Conservation (phyloP, 768 basidiomycete species). For the Tulasnella sp. region DNA sequence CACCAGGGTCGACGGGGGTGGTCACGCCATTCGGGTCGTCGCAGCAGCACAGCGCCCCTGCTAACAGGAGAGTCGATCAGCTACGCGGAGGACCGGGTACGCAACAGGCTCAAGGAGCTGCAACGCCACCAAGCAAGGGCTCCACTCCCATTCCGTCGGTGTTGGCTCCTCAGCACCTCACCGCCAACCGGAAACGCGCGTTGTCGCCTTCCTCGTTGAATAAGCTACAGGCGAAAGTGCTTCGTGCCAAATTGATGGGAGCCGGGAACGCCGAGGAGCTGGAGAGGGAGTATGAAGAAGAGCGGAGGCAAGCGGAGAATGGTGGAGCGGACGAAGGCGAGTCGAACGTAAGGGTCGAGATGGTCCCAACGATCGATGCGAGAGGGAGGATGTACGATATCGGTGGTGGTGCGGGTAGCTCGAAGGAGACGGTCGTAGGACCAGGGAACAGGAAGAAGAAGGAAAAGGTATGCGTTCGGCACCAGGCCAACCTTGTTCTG, state of each 20-base stretch:
- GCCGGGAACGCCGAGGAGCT: constrained; percentile 63
- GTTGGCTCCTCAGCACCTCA: constrained; percentile 52
- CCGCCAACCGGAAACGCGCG: constrained; percentile 29
- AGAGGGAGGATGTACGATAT: constrained; percentile 83
- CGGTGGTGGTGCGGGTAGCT: constrained; percentile 40
- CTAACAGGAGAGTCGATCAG: constrained; percentile 46
- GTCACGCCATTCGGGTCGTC: constrained; percentile 22
- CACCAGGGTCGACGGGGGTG: constrained; percentile 32
- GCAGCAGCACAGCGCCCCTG: constrained; percentile 25
- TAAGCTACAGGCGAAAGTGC: constrained; percentile 81
- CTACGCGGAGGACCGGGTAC: constrained; percentile 40
- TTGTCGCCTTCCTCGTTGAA: constrained; percentile 66
- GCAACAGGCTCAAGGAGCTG: not conserved
- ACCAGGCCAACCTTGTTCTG: not conserved
- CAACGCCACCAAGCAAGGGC: constrained; percentile 20
- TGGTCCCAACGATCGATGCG: constrained; percentile 81
- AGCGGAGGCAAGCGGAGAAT: constrained; percentile 34
- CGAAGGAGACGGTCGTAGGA: constrained; percentile 35
- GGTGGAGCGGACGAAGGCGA: constrained; percentile 18
- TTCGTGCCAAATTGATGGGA: constrained; percentile 81
- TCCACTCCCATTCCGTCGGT: constrained; percentile 86
- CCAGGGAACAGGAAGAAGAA: constrained; percentile 75
- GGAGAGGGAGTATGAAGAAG: constrained; percentile 77
- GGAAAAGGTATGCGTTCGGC: constrained; percentile 38
- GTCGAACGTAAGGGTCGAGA: constrained; percentile 49